Evolutionary conservation across 805 yeast species (phyloP).

Genomic region (Maudiozyma barnettii): DNA sequence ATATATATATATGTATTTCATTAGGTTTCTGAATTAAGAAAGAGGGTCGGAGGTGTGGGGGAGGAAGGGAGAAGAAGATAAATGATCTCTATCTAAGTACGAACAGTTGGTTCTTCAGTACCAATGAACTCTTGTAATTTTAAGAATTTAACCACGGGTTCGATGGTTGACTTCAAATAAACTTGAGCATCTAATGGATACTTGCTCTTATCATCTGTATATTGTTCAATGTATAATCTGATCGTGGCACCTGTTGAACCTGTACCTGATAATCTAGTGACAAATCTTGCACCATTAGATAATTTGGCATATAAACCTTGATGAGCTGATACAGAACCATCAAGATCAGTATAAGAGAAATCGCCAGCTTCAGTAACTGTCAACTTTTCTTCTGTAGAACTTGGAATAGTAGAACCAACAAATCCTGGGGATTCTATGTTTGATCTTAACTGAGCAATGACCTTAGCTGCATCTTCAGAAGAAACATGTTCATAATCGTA

Average conservation of each 20-base stretch:
- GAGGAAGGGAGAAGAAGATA: neutral
- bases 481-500: slow-evolving; percentile 86
- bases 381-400: slow-evolving; percentile 33
- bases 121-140: slow-evolving; percentile 67
- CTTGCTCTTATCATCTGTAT: slow-evolving; percentile 49
- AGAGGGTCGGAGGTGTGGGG: too few species aligned
- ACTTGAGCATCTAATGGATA: slow-evolving; percentile 51
- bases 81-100: slow-evolving; percentile 3
- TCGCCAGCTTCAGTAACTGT: slow-evolving; percentile 72
- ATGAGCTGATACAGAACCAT: slow-evolving; percentile 78
- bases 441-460: slow-evolving; percentile 45
- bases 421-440: slow-evolving; percentile 33
- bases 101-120: slow-evolving; percentile 78
- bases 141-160: slow-evolving; percentile 56
- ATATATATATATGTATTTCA: too few species aligned
- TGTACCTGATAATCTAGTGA: slow-evolving; percentile 89
- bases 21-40: too few species aligned
- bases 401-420: slow-evolving; percentile 41
- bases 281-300: slow-evolving; percentile 73
- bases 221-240: slow-evolving; percentile 83
- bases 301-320: slow-evolving; percentile 87
- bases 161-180: slow-evolving; percentile 55
- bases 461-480: slow-evolving; percentile 60
- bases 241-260: slow-evolving; percentile 98
- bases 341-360: slow-evolving; percentile 88